Evolutionary conservation across 768 basidiomycete genomes (phyloP).

Genomic region (Sarcodon aspratus): DNA sequence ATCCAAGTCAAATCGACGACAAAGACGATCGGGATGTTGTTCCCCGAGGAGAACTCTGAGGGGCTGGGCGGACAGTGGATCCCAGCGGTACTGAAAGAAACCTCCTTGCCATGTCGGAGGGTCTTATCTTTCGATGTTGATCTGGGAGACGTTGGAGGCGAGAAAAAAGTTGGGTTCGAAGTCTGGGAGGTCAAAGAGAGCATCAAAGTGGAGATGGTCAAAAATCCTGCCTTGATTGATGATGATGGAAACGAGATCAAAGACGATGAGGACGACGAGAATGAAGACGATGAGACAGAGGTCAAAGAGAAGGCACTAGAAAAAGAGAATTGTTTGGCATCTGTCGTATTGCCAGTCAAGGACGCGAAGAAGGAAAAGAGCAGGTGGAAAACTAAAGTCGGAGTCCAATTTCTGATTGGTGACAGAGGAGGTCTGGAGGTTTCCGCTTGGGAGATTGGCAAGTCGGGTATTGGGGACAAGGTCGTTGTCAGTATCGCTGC

Average conservation of each 20-base stretch:
- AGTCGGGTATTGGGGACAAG: constrained; percentile 21
- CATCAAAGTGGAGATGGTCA: constrained; percentile 49
- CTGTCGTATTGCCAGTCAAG: constrained; percentile 20
- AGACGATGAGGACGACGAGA: constrained; percentile 45
- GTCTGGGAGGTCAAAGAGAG: constrained; percentile 71
- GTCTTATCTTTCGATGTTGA: constrained; percentile 46
- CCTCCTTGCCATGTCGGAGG: constrained; percentile 57
- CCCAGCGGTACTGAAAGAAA: constrained; percentile 57
- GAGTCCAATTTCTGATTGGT: constrained; percentile 28
- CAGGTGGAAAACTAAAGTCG: constrained; percentile 38
- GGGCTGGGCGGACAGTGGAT: constrained; percentile 54
- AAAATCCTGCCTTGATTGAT: constrained; percentile 30
- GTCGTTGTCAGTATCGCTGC: constrained; percentile 16
- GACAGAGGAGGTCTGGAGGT: constrained; percentile 24
- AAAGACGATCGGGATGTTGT: constrained; percentile 52
- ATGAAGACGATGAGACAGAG: constrained; percentile 38
- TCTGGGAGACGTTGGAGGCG: constrained; percentile 25
- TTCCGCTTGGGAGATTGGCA: constrained; percentile 25
- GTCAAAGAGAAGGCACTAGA: constrained; percentile 48
- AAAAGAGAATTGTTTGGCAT: constrained; percentile 39
- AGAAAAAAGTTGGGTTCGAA: constrained; percentile 49
- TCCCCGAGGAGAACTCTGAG: constrained; percentile 39
- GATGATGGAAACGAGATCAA: constrained; percentile 39
- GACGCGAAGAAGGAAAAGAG: constrained; percentile 32
- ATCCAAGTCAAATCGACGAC: constrained; percentile 43